Conservation (phyloP, 1,284 basidiomycete genomes). For the Pascua sp. region DNA sequence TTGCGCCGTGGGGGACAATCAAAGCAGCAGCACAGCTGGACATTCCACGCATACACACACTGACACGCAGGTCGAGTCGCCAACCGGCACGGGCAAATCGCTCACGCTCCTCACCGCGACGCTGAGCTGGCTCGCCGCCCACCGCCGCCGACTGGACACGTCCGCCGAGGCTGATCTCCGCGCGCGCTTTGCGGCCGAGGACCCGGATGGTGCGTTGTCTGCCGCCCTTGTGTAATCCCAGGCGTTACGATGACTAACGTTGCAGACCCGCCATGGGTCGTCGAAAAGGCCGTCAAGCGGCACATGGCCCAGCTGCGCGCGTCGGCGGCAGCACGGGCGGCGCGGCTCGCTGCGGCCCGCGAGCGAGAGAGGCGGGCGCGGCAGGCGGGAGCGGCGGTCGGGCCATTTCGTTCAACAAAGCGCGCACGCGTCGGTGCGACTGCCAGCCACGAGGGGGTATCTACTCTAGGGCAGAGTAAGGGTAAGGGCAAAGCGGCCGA, state of each 20-base stretch:
- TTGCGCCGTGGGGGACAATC: too few species aligned
- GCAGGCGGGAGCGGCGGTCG: constrained; percentile 6
- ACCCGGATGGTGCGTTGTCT: constrained; percentile 34
- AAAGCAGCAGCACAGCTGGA: too few species aligned
- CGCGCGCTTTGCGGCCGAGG: constrained; percentile 31
- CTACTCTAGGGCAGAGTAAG: background rate
- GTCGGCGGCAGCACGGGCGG: constrained; percentile 62
- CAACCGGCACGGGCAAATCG: constrained; percentile 86
- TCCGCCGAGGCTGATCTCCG: constrained; percentile 29
- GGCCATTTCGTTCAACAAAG: background rate
- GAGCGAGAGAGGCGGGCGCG: constrained; percentile 60
- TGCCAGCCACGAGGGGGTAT: background rate
- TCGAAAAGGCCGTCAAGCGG: constrained; percentile 68
- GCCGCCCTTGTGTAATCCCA: background rate
- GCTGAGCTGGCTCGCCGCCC: constrained; percentile 68
- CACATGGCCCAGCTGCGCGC: constrained; percentile 62
- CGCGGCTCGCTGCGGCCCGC: constrained; percentile 60
- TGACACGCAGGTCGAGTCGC: constrained; percentile 61
- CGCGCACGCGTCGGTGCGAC: too few species aligned
- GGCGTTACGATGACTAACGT: background rate
- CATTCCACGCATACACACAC: background rate
- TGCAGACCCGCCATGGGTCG: constrained; percentile 71
- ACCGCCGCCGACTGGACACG: constrained; percentile 31
- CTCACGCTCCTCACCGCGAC: constrained; percentile 76
- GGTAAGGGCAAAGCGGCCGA: constrained; percentile 48